Evolutionary conservation across 805 yeast genomes (phyloP), one percentile per base, ranked within the genome.

Genomic region (Sungouiella thailandica): DNA sequence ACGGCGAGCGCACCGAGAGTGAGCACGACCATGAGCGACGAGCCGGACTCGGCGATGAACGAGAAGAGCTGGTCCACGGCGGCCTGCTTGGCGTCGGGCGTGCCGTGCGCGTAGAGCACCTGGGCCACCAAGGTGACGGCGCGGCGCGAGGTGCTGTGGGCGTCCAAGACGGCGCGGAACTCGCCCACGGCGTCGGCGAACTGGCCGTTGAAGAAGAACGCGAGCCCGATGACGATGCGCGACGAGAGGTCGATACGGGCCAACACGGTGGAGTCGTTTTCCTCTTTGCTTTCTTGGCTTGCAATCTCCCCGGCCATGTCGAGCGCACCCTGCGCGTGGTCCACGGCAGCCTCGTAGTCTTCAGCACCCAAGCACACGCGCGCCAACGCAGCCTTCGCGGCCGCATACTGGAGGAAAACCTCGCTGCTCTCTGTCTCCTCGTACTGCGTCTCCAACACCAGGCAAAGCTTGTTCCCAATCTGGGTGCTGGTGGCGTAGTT

Each of bases 41-140:
- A 66, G 0, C 95, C 96, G 36, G 72, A 57, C 4, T 60, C 65
- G 39, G 74, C 80, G 25, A 88, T 75, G 46, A 70, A 76, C 16
- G 72, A 68, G 46, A 83, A 81, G 28, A 90, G 58, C 55, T 87
- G 95, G 47, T 88, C 96, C 29, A 84, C 51, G 0, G 97, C 96
- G 1, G 88, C 89, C 42, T 78, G 82, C 38, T 77, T 80, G 1
- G 93, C 78, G 4, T 83, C 93, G n/a, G 73, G 77, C 0, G 78
- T 73, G n/a, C 78, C 83, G 36, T 75, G 74, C 2, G 86, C 85
- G 62, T 81, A 83, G 31, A 93, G 64, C 1, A 89, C 82, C 51
- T 88, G 95, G 0, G 93, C 76, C 14, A 86, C 70, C 18, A 90
- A 58, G 5, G 81, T 74, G 11, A 86, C 78, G n/a, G 87, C 68